Base-by-base conservation (phyloP, 208 protist species). In the Wallacemonas sp. region DNA sequence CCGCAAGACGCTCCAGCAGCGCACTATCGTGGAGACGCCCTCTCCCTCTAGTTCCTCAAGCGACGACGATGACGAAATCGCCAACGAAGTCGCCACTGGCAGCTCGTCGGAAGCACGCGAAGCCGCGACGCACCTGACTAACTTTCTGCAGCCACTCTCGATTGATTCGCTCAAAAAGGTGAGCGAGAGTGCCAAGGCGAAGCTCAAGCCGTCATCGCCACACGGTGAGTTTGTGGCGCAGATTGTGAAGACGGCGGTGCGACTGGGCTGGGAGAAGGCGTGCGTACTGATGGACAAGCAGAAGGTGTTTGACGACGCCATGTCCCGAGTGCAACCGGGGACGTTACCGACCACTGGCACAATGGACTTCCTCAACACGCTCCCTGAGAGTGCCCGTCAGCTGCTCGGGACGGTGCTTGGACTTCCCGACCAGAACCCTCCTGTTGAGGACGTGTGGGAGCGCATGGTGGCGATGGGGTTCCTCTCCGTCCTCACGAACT, bases 401-500 rank as follows among this genome's bases (percentile, higher is more conserved):
- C 71, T 76, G 9, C 77, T 96, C 21, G 85, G 90, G 13, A 59
- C 66, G 12, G 84, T 92, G 50, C 72, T 96, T 24, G 87, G 87
- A 41, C 77, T 96, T 3, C 83, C 85, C 21, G 77, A 89, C 37
- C 81, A 91, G 41, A 85, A 83, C 39, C 85, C 90, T 0, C 81
- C 79, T 2, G 90, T 91, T 42, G 84, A 83, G 66, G 87, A 91
- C 52, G 93, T 96, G 78, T 93, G 90, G 87, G 87, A 96, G 75
- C 82, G 87, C 55, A 93, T 96, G 83, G 82, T 96, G 37, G 90
- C 90, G 5, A 93, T 96, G 84, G 90, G 90, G 6, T 92, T 96
- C 52, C 58, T 92, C 17, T 87, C 83, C 3, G 90, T 96, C 30
- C 79, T 96, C 19, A 93, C 90, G 10, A 93, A 96, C 66, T 78